phyloP scores from a whole-genome alignment of 202 grass and related monocot genomes.

The Bolboschoenoplectus hybrid region DNA sequence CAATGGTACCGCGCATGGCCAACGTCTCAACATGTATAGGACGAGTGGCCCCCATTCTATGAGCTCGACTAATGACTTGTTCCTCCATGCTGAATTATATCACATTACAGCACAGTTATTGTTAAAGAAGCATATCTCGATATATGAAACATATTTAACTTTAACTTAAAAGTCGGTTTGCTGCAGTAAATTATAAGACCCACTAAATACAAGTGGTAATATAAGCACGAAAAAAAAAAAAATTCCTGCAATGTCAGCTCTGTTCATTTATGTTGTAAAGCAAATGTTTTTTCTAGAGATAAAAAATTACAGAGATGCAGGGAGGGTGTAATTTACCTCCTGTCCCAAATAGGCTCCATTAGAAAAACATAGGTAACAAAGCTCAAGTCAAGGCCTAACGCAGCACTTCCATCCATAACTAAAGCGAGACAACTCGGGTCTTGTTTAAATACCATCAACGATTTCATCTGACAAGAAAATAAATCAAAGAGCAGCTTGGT shows the following conservation, averaged over 20 bases:
- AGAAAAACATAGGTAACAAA: constrained; percentile 90
- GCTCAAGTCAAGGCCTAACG: constrained; percentile 94
- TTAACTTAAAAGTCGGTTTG: neutral
- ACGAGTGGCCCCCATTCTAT: constrained; percentile 91
- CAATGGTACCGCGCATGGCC: constrained; percentile 90
- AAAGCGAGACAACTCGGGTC: constrained; percentile 88
- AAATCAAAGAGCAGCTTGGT: neutral
- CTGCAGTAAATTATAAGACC: neutral
- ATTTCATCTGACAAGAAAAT: constrained; percentile 66
- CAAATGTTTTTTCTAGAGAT: neutral
- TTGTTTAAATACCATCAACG: constrained; percentile 72
- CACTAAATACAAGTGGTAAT: neutral
- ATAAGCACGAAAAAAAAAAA: neutral
- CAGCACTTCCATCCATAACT: constrained; percentile 96
- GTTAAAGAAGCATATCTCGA: constrained; percentile 1
- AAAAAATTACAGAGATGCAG: neutral
- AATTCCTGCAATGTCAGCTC: neutral
- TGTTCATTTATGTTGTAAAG: neutral
- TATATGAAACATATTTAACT: neutral
- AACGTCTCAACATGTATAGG: constrained; percentile 89
- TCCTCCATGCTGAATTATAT: constrained; percentile 81
- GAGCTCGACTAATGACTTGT: constrained; percentile 92
- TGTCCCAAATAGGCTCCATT: constrained; percentile 99
- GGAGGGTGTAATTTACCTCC: constrained; percentile 54
- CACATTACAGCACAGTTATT: constrained; percentile 6